Percentiles rank a stretch among this genome's conserved stretches.
phyloP scores from a whole-genome alignment of 2,329 filamentous ascomycete genomes.

The Penicillium sp. region DNA sequence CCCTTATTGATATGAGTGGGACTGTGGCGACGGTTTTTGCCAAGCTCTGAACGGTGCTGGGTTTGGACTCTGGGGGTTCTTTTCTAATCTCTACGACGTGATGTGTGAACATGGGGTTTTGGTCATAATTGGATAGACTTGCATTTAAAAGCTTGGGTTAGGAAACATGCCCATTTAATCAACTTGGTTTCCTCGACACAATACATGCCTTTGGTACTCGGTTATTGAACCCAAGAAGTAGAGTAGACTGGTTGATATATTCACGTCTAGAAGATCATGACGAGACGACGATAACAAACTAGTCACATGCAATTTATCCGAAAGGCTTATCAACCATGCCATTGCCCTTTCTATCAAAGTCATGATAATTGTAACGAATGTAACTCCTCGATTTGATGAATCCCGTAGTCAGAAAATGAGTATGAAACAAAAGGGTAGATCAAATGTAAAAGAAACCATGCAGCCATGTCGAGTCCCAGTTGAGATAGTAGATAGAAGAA shows the following conservation, averaged over 20 bases:
- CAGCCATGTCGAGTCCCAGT: constrained; percentile 7
- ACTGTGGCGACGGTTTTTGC: constrained; percentile 71
- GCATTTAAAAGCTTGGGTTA: too few species aligned
- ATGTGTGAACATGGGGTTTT: neutral
- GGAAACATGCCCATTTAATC: too few species aligned
- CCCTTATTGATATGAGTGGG: constrained; percentile 78
- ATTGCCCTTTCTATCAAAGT: constrained; percentile 9
- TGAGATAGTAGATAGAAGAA: neutral
- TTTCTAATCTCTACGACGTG: neutral
- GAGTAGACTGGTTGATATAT: neutral
- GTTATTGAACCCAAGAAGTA: neutral
- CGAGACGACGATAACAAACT: neutral
- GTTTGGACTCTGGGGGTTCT: neutral
- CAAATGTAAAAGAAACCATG: constrained; percentile 11
- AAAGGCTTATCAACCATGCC: neutral
- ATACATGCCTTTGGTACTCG: neutral
- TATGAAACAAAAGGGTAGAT: neutral
- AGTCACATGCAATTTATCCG: constrained; percentile 15
- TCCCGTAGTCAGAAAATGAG: neutral
- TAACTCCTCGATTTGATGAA: constrained; percentile 6
- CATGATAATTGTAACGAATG: neutral
- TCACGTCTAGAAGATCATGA: constrained; percentile 7
- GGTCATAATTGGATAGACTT: neutral
- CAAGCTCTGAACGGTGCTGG: constrained; percentile 56
- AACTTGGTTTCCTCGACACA: too few species aligned